Evolutionary conservation across 495 filamentous ascomycete species (phyloP).

Genomic region (Neurospora sp.): DNA sequence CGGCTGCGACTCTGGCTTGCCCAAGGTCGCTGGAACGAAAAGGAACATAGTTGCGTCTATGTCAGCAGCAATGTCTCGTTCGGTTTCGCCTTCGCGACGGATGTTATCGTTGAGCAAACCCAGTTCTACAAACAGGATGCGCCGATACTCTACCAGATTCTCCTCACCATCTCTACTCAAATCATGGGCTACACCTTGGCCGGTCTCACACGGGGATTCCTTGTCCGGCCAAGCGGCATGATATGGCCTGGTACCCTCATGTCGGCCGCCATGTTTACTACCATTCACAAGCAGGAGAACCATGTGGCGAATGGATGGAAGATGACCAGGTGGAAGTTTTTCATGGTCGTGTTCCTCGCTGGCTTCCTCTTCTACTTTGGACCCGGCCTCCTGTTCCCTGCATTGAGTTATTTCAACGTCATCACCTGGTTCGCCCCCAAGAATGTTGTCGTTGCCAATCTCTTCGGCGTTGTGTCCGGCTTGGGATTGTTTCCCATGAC

Average conservation of each 20-base stretch:
- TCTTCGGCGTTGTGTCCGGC: conserved; percentile 79
- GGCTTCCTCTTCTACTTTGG: conserved; percentile 74
- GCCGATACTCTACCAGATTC: conserved; percentile 62
- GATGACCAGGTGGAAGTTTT: conserved; percentile 75
- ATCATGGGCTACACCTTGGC: conserved; percentile 79
- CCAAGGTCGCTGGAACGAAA: conserved; percentile 75
- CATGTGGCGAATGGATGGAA: conserved; percentile 72
- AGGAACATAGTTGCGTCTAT: conserved; percentile 80
- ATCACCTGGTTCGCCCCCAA: conserved; percentile 83
- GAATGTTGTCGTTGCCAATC: conserved; percentile 65
- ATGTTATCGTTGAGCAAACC: conserved; percentile 79
- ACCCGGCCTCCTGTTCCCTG: conserved; percentile 76
- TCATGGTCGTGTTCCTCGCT: conserved; percentile 56
- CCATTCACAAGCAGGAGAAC: conserved; percentile 76
- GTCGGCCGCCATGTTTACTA: conserved; percentile 77
- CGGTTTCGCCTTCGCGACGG: conserved; percentile 76
- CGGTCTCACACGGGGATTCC: conserved; percentile 62
- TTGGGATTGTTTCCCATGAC: conserved; percentile 79
- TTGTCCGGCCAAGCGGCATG: conserved; percentile 82
- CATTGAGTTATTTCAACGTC: conserved; percentile 82
- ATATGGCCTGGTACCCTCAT: conserved; percentile 86
- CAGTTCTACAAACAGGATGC: conserved; percentile 77
- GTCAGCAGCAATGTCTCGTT: conserved; percentile 88
- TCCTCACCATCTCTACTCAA: conserved; percentile 75
- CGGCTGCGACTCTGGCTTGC: conserved; percentile 60